phyloP scores from a whole-genome alignment of 305 asterid genomes.

The Stenogyne calaminthoides region DNA sequence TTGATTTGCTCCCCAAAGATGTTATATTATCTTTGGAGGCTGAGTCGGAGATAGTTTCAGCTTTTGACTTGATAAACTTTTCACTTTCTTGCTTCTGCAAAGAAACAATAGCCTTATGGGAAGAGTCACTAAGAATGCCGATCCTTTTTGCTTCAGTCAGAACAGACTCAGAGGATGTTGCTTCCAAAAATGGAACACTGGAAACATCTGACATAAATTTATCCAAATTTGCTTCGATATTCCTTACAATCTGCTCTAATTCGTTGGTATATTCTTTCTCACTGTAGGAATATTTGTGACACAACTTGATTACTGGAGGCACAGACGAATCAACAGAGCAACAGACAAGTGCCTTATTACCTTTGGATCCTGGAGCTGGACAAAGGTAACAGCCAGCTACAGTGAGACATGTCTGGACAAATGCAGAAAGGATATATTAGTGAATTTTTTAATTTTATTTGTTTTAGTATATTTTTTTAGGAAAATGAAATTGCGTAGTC shows the following conservation, averaged over 20 bases:
- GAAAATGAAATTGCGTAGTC: conserved; percentile 4
- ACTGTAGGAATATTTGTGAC: conserved; percentile 26
- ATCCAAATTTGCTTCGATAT: conserved; percentile 42
- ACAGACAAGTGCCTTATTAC: conserved; percentile 62
- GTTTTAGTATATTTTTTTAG: background rate
- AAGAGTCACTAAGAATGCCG: conserved; percentile 61
- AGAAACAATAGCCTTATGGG: conserved; percentile 54
- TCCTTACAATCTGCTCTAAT: conserved; percentile 50
- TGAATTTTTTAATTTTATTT: background rate
- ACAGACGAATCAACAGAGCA: too few relatives aligned
- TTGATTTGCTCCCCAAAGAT: conserved; percentile 25
- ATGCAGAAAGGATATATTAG: conserved; percentile 24
- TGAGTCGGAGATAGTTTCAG: conserved; percentile 34
- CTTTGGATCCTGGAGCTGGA: conserved; percentile 97
- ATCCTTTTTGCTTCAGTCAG: conserved; percentile 61
- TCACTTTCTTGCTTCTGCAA: conserved; percentile 66
- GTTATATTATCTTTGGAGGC: conserved; percentile 34
- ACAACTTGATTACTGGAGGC: conserved; percentile 45
- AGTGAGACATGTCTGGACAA: conserved; percentile 69
- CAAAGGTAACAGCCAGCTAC: conserved; percentile 91
- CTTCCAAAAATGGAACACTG: conserved; percentile 44
- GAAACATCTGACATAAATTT: conserved; percentile 35
- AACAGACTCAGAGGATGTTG: conserved; percentile 55
- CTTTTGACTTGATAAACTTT: conserved; percentile 42
- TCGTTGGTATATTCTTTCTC: conserved; percentile 39